Conservation (phyloP, 2,329 filamentous ascomycete genomes). For the Metarhizium sp. region DNA sequence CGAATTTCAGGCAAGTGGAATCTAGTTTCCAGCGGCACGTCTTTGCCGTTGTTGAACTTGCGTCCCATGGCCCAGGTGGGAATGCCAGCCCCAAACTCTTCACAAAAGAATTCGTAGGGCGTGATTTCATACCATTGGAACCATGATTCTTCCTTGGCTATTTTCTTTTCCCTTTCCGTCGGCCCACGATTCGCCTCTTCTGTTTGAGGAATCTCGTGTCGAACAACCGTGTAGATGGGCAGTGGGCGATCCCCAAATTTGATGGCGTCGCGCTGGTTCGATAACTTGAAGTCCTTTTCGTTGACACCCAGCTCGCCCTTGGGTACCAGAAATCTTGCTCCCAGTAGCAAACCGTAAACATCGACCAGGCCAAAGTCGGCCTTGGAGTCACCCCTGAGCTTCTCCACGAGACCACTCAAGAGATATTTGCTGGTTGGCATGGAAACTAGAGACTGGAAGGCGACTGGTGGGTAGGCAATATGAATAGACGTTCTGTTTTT, state of each 20-base stretch:
- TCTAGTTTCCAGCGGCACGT: constrained; percentile 46
- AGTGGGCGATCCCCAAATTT: constrained; percentile 73
- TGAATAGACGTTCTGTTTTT: constrained; percentile 79
- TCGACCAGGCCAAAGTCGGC: constrained; percentile 88
- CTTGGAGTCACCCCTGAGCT: constrained; percentile 61
- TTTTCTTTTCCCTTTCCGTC: constrained; percentile 27
- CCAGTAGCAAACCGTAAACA: constrained; percentile 79
- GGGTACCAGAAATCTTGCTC: constrained; percentile 72
- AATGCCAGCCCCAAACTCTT: constrained; percentile 84
- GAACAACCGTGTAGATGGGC: constrained; percentile 90
- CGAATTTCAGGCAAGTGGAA: constrained; percentile 74
- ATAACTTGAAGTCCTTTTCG: constrained; percentile 78
- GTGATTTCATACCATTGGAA: constrained; percentile 98
- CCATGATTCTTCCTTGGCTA: constrained; percentile 63
- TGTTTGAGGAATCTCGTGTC: constrained; percentile 75
- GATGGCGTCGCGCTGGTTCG: constrained; percentile 70
- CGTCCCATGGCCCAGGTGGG: constrained; percentile 90
- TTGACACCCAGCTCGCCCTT: constrained; percentile 69
- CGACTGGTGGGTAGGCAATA: constrained; percentile 84
- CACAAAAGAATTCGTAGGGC: constrained; percentile 91
- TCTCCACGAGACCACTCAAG: constrained; percentile 81
- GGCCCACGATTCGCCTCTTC: constrained; percentile 28
- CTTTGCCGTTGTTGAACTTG: constrained; percentile 61
- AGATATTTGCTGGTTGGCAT: constrained; percentile 91
- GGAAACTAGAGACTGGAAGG: constrained; percentile 70